These are phyloP conservation scores for Calocera viscosa DNA, from an alignment of 768 basidiomycete species.

Conservation along the genomic window DNA sequence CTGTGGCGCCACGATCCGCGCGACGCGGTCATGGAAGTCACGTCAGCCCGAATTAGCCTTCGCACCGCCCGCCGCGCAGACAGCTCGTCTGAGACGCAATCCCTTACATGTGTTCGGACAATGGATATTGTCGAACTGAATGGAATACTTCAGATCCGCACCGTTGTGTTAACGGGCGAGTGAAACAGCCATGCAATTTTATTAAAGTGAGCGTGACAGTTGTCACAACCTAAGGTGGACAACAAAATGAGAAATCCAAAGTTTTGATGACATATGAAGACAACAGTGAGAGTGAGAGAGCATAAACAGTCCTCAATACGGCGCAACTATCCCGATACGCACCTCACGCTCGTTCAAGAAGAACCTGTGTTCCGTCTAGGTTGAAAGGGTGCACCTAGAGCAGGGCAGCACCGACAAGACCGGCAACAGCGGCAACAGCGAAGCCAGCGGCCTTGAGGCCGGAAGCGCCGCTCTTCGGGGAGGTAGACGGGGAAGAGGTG, in stretches of 20 bases:
- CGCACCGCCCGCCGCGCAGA: background rate
- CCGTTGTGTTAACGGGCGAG: background rate
- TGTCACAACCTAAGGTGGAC: background rate
- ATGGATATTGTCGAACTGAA: too few relatives aligned
- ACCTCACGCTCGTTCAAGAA: background rate
- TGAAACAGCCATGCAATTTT: background rate
- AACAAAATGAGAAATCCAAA: background rate
- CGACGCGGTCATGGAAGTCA: background rate
- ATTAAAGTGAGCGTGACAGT: constrained; percentile 2
- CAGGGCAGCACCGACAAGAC: background rate
- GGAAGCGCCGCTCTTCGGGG: background rate
- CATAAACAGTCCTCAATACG: background rate
- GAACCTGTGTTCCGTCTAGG: background rate
- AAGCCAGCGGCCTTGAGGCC: background rate
- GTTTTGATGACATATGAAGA: background rate
- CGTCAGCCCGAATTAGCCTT: background rate
- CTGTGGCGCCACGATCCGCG: background rate
- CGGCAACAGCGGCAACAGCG: background rate
- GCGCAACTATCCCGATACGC: background rate
- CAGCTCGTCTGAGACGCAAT: background rate
- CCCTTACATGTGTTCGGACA: too few relatives aligned
- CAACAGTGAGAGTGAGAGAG: background rate
- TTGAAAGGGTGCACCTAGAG: background rate
- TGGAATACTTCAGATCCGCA: too few relatives aligned
- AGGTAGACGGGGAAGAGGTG: background rate